Base-by-base conservation (phyloP, 208 protist genomes). In the Porcisia hertigi region DNA sequence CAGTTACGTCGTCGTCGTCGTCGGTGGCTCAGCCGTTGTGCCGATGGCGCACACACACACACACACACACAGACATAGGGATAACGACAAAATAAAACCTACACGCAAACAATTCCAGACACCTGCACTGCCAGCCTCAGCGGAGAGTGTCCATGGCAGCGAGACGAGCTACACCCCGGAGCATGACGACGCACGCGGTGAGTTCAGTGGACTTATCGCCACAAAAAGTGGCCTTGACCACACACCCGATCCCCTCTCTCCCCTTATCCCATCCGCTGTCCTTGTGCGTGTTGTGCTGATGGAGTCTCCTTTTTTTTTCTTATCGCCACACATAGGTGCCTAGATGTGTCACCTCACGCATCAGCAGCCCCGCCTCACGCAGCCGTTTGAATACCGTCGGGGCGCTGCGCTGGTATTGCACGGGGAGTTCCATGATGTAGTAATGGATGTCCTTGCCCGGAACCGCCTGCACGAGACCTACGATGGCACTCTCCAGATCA, bases 241-340 rank as follows among this genome's bases (percentile, higher is more conserved):
- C 30, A 30, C 30, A 30, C 30, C 30, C 30, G 30, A 30, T 30
- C 30, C 30, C 30, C 30, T 30, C 30, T 30, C 30, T 52, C n/a
- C 14, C 3, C 36, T 57, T 16, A 23, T 3, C 60, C 34, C 49
- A 14, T 18, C 34, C 39, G 6, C 16, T 30, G 25, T 53, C 12
- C 30, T 16, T 18, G 16, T 14, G 6, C 14, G 5, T 63, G n/a
- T 5, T 52, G 47, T 52, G 11, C 47, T 14, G 47, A 52, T 52
- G 47, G 5, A 52, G 5, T 52, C 11, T 0, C 47, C 11, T 52
- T 6, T 54, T 1, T 30, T 23, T 41, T 25, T 20, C 54, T 86
- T 72, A 95, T 58, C 76, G 80, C 92, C 92, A 96, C 6, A 92
- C 81, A 80, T 88, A 96, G 6, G 89, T 89, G n/a, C 92, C 92